Conservation (phyloP, 768 basidiomycete species). For the Suillus brevipes region DNA sequence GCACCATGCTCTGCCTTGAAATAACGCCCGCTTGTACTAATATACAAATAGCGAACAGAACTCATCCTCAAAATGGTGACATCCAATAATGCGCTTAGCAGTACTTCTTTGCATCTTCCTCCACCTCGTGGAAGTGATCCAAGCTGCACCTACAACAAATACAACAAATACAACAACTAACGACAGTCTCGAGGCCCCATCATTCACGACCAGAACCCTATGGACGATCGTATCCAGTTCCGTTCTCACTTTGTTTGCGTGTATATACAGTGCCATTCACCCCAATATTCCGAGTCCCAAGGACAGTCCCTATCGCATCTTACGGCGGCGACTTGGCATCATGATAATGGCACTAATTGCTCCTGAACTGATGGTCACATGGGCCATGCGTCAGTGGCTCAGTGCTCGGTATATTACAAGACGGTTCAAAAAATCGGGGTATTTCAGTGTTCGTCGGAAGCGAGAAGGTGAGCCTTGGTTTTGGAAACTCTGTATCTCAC, state of each 20-base stretch:
- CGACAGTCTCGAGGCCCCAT: neutral
- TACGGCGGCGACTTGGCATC: neutral
- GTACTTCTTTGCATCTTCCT: constrained; percentile 13
- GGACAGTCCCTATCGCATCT: neutral
- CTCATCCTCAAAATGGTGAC: no score
- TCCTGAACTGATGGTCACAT: neutral
- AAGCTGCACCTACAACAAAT: neutral
- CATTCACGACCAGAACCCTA: constrained; percentile 19
- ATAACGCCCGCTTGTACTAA: no score
- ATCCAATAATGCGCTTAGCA: neutral
- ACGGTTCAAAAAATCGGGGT: neutral
- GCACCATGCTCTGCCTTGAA: no score
- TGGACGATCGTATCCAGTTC: constrained; percentile 15
- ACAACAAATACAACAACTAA: neutral
- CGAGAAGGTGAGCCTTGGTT: neutral
- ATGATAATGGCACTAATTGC: neutral
- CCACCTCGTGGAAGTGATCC: neutral
- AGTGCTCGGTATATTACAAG: constrained; percentile 1
- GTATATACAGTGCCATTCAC: constrained; percentile 28
- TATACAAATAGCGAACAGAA: no score
- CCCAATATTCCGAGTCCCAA: constrained; percentile 23
- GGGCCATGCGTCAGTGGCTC: constrained; percentile 22
- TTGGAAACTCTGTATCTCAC: neutral
- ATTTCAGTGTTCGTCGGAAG: neutral
- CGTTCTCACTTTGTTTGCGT: constrained; percentile 24